phyloP scores from a whole-genome alignment of 2,329 filamentous ascomycete genomes.

The Arthrobotrys iridis region DNA sequence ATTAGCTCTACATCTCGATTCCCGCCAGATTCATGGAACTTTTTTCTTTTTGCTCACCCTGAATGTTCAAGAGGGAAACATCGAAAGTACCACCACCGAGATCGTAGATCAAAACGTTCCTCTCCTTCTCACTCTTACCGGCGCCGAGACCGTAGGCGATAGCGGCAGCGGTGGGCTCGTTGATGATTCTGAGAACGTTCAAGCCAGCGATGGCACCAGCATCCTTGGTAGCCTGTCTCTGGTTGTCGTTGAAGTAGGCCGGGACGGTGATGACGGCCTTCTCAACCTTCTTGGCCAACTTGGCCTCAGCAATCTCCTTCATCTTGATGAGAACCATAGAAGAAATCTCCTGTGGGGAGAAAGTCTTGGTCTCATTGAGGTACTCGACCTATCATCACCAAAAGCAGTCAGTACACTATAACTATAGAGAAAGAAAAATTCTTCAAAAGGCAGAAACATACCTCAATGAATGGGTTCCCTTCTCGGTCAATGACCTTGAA shows the following conservation, averaged over 20 bases:
- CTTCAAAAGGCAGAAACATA: not conserved
- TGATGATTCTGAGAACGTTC: slow-evolving; percentile 99
- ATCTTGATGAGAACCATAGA: slow-evolving; percentile 99
- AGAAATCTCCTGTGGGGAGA: slow-evolving; percentile 98
- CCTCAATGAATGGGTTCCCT: slow-evolving; percentile 86
- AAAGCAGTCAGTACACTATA: not conserved
- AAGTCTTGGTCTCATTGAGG: slow-evolving; percentile 91
- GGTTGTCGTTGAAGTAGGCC: slow-evolving; percentile 99
- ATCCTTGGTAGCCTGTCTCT: slow-evolving; percentile 99
- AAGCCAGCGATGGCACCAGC: slow-evolving; percentile 96
- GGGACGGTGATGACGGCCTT: slow-evolving; percentile 99
- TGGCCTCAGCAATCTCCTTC: slow-evolving; percentile 98
- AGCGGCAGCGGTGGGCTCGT: slow-evolving; percentile 97
- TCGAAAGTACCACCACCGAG: slow-evolving; percentile 99
- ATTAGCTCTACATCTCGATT: not conserved
- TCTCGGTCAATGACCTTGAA: slow-evolving; percentile 96
- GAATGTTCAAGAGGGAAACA: slow-evolving; percentile 98
- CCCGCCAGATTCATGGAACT: not conserved
- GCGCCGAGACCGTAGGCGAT: slow-evolving; percentile 97
- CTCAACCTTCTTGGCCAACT: slow-evolving; percentile 98
- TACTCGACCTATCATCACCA: slow-evolving; percentile 74
- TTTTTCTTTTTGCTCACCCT: slow-evolving; percentile 67
- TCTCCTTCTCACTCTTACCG: slow-evolving; percentile 96
- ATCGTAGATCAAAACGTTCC: slow-evolving; percentile 99
- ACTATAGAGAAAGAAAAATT: not conserved